phyloP scores from a whole-genome alignment of 768 basidiomycete genomes.

The Pisolithus tinctorius region DNA sequence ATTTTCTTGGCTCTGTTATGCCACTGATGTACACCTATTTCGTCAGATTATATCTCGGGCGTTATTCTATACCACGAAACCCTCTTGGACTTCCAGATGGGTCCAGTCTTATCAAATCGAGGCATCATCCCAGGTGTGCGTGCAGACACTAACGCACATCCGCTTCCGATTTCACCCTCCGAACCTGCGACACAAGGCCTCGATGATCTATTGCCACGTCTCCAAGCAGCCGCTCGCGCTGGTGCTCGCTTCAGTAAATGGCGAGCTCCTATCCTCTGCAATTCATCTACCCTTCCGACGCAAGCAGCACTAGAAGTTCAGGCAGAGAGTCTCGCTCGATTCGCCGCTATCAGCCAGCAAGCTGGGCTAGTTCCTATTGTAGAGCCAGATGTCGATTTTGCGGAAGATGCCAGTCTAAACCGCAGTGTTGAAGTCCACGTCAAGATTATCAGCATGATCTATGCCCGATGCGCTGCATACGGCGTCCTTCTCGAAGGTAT shows the following conservation, averaged over 20 bases:
- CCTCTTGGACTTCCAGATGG: conserved; percentile 44
- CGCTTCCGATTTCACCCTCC: conserved; percentile 35
- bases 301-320: conserved; percentile 37
- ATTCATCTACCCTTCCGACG: conserved; percentile 33
- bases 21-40: background rate
- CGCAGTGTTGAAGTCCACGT: conserved; percentile 42
- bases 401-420: conserved; percentile 38
- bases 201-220: conserved; percentile 36
- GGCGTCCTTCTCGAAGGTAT: conserved; percentile 45
- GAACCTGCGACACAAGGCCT: conserved; percentile 47
- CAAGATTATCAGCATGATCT: conserved; percentile 39
- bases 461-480: conserved; percentile 37
- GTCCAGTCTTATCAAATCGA: conserved; percentile 34
- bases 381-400: conserved; percentile 47
- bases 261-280: conserved; percentile 44
- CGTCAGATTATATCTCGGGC: conserved; percentile 42
- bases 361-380: conserved; percentile 47
- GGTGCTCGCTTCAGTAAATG: conserved; percentile 48
- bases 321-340: conserved; percentile 42
- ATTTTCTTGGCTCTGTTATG: background rate
- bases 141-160: conserved; percentile 42
- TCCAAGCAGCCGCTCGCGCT: conserved; percentile 36
- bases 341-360: conserved; percentile 44
- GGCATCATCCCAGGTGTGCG: conserved; percentile 46
- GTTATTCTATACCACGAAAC: conserved; percentile 47